Conservation (phyloP, 2,329 filamentous ascomycete genomes). For the Seiridium unicorne region DNA sequence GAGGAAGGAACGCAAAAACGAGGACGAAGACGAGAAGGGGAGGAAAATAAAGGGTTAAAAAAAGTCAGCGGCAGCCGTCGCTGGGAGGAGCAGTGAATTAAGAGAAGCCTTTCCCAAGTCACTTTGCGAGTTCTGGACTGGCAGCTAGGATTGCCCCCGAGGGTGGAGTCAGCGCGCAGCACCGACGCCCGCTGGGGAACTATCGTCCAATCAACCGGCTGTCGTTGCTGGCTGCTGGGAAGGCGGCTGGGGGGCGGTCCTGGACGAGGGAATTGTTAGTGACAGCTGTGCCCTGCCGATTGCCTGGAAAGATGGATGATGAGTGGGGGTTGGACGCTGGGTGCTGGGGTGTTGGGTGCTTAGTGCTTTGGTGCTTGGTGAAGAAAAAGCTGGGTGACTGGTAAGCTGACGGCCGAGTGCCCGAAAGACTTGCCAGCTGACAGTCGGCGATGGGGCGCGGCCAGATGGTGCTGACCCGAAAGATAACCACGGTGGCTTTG, state of each 20-base stretch:
- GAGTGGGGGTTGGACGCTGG: no score
- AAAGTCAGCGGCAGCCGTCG: not conserved
- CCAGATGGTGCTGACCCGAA: not conserved
- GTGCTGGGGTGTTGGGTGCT: no score
- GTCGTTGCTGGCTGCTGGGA: not conserved
- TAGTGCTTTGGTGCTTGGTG: no score
- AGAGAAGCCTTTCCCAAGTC: conserved; percentile 13
- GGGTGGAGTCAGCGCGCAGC: conserved; percentile 6
- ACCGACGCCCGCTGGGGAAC: not conserved
- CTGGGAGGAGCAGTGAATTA: conserved; percentile 3
- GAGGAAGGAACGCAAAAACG: conserved; percentile 2
- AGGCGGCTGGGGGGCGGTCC: not conserved
- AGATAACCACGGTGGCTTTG: not conserved
- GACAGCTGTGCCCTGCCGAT: not conserved
- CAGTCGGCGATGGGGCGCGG: not conserved
- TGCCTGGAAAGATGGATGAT: not conserved
- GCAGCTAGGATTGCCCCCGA: conserved; percentile 8
- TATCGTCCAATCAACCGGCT: not conserved
- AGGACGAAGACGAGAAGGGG: not conserved
- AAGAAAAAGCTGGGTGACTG: no score
- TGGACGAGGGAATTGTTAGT: not conserved
- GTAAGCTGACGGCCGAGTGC: not conserved
- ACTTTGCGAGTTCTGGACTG: conserved; percentile 8
- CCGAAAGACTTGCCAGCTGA: not conserved
- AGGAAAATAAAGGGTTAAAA: conserved; percentile 3